phyloP scores from a whole-genome alignment of 371 early-diverging fungal genomes.

The Rhizomucor miehei region DNA sequence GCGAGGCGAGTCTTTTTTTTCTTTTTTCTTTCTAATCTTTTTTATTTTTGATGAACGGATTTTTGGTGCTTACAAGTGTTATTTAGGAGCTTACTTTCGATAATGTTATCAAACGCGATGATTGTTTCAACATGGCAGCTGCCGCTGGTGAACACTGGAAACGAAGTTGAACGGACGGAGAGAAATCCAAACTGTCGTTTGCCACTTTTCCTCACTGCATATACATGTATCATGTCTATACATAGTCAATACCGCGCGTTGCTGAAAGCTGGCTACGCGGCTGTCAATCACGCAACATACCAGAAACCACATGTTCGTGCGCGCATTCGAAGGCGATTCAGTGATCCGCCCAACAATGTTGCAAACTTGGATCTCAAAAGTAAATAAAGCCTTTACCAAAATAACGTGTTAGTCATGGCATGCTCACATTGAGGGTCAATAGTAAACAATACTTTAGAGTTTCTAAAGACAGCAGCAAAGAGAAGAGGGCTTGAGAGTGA shows the following conservation, averaged over 20 bases:
- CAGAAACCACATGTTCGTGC: slow-evolving; percentile 6
- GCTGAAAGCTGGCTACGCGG: slow-evolving; percentile 14
- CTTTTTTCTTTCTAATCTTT: no score
- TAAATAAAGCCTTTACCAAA: neutral
- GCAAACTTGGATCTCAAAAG: neutral
- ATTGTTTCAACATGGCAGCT: slow-evolving; percentile 40
- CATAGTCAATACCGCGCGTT: slow-evolving; percentile 8
- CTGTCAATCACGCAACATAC: slow-evolving; percentile 7
- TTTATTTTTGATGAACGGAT: neutral
- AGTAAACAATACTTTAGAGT: slow-evolving; percentile 15
- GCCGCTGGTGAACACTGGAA: slow-evolving; percentile 25
- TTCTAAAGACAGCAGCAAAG: slow-evolving; percentile 11
- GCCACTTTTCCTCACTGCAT: neutral
- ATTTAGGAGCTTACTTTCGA: slow-evolving; percentile 29
- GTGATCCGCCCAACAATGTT: neutral
- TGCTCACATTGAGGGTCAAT: no score
- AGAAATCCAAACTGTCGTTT: no score
- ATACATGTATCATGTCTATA: neutral
- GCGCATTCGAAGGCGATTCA: slow-evolving; percentile 12
- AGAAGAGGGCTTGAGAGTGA: slow-evolving; percentile 10
- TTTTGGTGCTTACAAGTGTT: neutral
- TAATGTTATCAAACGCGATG: slow-evolving; percentile 36
- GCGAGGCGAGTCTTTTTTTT: slow-evolving; percentile 14
- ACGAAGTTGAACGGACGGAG: neutral
- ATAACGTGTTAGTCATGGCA: no score